Percentiles rank a stretch among this genome's conserved stretches.
Conservation (phyloP, 2,329 filamentous ascomycete species). For the Colletotrichum endophyticum region DNA sequence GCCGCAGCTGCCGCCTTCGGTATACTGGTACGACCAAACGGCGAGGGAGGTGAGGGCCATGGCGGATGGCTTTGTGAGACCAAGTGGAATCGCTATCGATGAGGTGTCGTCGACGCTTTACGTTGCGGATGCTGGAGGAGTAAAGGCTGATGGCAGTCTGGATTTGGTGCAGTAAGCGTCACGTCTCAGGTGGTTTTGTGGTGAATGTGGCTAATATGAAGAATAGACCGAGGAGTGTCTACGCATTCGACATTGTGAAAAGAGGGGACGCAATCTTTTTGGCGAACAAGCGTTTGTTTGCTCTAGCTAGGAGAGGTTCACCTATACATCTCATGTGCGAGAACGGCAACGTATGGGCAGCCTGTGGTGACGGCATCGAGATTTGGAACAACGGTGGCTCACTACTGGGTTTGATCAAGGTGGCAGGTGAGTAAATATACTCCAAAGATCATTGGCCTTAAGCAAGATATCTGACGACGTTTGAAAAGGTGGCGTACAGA, state of each 20-base stretch:
- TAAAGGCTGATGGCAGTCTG: not conserved
- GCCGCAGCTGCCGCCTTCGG: conserved; percentile 50
- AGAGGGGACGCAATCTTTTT: conserved; percentile 44
- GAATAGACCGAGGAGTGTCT: conserved; percentile 41
- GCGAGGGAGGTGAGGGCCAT: conserved; percentile 49
- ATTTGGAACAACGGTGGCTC: conserved; percentile 49
- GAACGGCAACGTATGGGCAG: conserved; percentile 51
- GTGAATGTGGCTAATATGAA: not conserved
- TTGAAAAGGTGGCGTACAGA: conserved; percentile 44
- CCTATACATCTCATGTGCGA: conserved; percentile 50
- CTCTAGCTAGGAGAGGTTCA: conserved; percentile 49
- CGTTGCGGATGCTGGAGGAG: conserved; percentile 42
- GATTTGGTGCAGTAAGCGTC: conserved; percentile 23
- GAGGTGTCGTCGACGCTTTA: conserved; percentile 45
- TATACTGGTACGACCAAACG: conserved; percentile 49
- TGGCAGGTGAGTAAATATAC: conserved; percentile 32
- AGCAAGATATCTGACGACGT: not conserved
- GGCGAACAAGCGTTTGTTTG: conserved; percentile 55
- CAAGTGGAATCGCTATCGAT: conserved; percentile 45
- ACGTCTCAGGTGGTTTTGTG: not conserved
- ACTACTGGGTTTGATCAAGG: conserved; percentile 45
- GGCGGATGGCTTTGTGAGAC: conserved; percentile 49
- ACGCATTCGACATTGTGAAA: conserved; percentile 51
- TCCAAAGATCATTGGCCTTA: not conserved
- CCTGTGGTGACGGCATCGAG: conserved; percentile 54